Conservation (phyloP, 1,139 yeast genomes). For the Blastobotrys aristatus region DNA sequence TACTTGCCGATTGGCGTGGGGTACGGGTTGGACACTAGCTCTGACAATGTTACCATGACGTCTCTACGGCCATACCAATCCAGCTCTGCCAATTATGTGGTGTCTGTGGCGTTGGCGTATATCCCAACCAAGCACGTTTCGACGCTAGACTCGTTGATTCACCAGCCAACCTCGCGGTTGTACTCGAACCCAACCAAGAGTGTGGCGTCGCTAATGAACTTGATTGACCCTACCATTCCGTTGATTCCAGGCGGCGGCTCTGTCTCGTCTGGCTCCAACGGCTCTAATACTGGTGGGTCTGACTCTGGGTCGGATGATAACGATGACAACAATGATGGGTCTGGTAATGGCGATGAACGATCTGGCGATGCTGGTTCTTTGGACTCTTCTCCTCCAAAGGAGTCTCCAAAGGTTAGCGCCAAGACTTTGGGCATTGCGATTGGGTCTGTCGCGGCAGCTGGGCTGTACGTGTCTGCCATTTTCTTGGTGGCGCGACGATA, state of each 20-base stretch:
- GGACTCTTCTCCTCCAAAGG: constrained; percentile 22
- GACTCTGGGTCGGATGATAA: constrained; percentile 15
- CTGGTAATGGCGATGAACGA: constrained; percentile 3
- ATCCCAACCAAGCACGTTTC: constrained; percentile 33
- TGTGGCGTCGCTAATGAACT: constrained; percentile 34
- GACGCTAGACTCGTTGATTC: constrained; percentile 29
- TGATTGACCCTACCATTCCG: constrained; percentile 39
- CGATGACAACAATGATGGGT: constrained; percentile 4
- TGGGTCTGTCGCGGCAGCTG: constrained; percentile 37
- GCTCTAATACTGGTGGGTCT: constrained; percentile 15
- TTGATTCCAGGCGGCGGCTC: constrained; percentile 25
- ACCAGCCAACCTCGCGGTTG: constrained; percentile 31
- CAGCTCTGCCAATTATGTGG: constrained; percentile 31
- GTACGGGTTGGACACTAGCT: constrained; percentile 32
- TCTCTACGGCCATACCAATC: constrained; percentile 36
- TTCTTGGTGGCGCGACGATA: constrained; percentile 32
- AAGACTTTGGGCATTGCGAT: constrained; percentile 38
- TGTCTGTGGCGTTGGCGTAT: constrained; percentile 37
- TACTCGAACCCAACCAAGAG: constrained; percentile 34
- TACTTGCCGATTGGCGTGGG: constrained; percentile 39
- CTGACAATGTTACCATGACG: constrained; percentile 30
- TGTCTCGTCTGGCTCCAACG: constrained; percentile 15
- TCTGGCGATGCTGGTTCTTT: constrained; percentile 11
- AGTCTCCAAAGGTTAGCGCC: constrained; percentile 26
- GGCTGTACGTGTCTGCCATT: constrained; percentile 34